Percentiles rank a stretch among this genome's conserved stretches.
Conservation (phyloP, 305 asterid species). For the Nicotiana rustica region DNA sequence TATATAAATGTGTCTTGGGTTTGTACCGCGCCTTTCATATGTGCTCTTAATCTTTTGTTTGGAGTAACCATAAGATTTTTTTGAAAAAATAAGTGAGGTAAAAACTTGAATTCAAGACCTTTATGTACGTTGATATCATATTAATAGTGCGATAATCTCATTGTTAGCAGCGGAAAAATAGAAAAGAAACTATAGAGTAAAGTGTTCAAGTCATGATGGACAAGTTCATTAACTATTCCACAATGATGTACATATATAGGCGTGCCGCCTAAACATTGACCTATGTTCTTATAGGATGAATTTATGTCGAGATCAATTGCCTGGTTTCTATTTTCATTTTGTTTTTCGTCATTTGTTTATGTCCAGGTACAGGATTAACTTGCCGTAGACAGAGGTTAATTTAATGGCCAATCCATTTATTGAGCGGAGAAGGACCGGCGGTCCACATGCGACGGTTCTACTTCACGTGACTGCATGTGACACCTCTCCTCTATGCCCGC, state of each 20-base stretch:
- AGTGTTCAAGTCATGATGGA: background rate
- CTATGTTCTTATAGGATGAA: slow-evolving; percentile 16
- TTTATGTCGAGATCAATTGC: background rate
- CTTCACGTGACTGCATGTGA: slow-evolving; percentile 77
- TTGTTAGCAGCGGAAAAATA: background rate
- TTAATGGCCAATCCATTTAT: background rate
- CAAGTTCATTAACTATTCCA: slow-evolving; percentile 24
- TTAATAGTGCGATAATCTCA: slow-evolving; percentile 6
- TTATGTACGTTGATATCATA: background rate
- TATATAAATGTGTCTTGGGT: no score
- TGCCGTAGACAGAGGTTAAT: slow-evolving; percentile 9
- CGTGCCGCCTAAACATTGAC: slow-evolving; percentile 24
- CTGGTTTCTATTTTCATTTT: background rate
- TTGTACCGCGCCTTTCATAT: no score
- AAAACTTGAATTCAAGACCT: background rate
- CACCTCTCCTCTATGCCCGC: slow-evolving; percentile 43
- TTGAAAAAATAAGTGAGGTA: no score
- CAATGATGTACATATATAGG: slow-evolving; percentile 18
- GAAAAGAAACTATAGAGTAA: background rate
- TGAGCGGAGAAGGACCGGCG: slow-evolving; percentile 42
- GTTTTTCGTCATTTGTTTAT: background rate
- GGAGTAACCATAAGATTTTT: no score
- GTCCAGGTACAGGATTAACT: background rate
- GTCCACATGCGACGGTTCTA: slow-evolving; percentile 60
- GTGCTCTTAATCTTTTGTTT: no score